Evolutionary conservation across 2,329 filamentous ascomycete genomes (phyloP), one percentile per base, ranked within the genome.

Genomic region (Ophiocordyceps camponoti-leonardi): DNA sequence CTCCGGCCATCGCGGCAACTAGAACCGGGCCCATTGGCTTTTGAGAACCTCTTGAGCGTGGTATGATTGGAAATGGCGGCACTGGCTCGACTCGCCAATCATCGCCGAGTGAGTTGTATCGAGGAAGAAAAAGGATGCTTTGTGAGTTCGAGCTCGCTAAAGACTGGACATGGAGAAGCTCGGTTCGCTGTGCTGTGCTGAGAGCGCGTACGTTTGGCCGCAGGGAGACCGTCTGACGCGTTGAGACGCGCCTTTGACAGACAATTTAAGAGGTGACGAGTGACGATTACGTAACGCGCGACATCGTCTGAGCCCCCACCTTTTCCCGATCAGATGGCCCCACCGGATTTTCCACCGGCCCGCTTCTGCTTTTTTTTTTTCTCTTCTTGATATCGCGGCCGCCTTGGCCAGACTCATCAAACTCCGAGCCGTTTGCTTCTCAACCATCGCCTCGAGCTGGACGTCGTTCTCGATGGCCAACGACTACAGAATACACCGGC

Each of bases 401-500:
- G 37, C n/a, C 6, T 41, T 3, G 3, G 48, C 45, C 46, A 46
- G 47, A 44, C 16, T 13, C 19, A 26, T 6, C 14, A n/a, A n/a
- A n/a, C 5, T 44, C 12, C 19, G 5, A 16, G 5, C 16, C 31
- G 11, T 39, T 39, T n/a, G 16, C 35, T 19, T 39, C 14, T 12
- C 10, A 44, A 19, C 10, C 7, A 23, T 16, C 31, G 20, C 30
- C 31, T 39, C 10, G 14, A 39, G 16, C 13, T 10, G n/a, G 43
- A 6, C 14, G 20, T 8, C 31, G 6, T 11, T 14, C 20, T 16
- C 28, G 28, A 79, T 79, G 75, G 67, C 73, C 52, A 71, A 72
- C 41, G 72, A 73, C 50, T 76, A 79, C 54, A 72, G 73, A 50
- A 71, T 81, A 46, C 75, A 80, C 57, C 71, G 71, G 62, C 77